These are phyloP conservation scores for Cicer pinnatifidum DNA, from an alignment of 306 rosid species.

Conservation along the genomic window DNA sequence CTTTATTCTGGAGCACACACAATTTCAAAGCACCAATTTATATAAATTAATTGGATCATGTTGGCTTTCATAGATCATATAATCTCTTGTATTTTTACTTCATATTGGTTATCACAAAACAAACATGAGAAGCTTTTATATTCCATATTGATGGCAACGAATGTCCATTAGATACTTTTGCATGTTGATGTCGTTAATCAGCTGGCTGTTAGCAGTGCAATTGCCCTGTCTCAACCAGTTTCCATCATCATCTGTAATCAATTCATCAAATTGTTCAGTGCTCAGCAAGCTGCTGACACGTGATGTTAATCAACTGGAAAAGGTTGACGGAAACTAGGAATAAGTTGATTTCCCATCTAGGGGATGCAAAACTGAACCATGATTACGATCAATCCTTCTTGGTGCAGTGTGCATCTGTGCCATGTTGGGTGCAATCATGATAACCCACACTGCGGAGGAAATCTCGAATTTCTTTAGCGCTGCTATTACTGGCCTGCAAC, in stretches of 20 bases:
- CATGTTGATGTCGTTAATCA: conserved; percentile 8
- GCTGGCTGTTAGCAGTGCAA: conserved; percentile 10
- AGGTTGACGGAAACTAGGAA: conserved; percentile 32
- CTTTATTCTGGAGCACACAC: conserved; percentile 19
- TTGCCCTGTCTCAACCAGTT: conserved; percentile 1
- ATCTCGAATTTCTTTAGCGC: conserved; percentile 70
- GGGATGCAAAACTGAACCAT: conserved; percentile 30
- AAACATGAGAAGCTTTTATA: conserved; percentile 2
- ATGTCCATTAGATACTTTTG: neutral
- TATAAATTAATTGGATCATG: neutral
- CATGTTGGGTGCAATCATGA: conserved; percentile 75
- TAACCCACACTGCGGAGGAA: conserved; percentile 82
- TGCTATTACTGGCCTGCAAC: conserved; percentile 89
- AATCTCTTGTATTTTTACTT: neutral
- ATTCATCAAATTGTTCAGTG: conserved; percentile 9
- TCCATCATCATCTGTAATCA: conserved; percentile 30
- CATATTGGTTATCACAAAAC: conserved; percentile 13
- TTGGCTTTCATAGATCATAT: conserved; percentile 8
- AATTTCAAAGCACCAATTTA: neutral
- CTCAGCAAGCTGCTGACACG: conserved; percentile 9
- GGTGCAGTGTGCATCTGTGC: conserved; percentile 94
- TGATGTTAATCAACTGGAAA: neutral
- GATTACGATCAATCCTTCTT: conserved; percentile 59
- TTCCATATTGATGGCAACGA: neutral
- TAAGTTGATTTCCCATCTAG: conserved; percentile 35